Base-by-base conservation (phyloP, 495 filamentous ascomycete genomes). In the Tuber umbilicatum region DNA sequence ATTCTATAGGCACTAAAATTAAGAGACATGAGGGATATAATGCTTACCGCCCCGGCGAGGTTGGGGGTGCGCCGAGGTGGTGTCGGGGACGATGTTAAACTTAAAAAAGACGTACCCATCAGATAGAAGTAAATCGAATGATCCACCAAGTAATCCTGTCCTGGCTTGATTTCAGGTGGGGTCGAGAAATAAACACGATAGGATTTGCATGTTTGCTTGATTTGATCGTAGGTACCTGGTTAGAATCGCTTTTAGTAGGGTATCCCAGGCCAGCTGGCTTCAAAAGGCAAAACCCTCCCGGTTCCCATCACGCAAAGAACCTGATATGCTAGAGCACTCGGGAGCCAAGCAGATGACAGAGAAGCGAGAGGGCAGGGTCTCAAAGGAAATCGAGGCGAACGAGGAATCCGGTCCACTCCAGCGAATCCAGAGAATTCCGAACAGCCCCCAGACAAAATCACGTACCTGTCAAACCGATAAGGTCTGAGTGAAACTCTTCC, bases 51-150 rank as follows among this genome's bases (percentile, higher is more conserved):
- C 23, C 50, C 5, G 1, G 50, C 10, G 19, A n/a, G 19, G 5
- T n/a, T n/a, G 19, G 7, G 2, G 2, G 5, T 60, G 50, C n/a
- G 50, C n/a, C 50, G 50, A 2, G 12, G 50, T 10, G 23, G n/a
- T 60, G 31, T 0, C 12, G n/a, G n/a, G n/a, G 27, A 19, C 31
- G n/a, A 64, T 14, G 47, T 27, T 35, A 64, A 64, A 64, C 55
- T 64, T 35, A 5, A 64, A 35, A 35, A n/a, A 72, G 76, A 85
- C 88, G 83, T 84, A 91, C 89, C 90, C 95, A 99, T 99, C 75
- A 99, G 84, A 83, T 99, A 99, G 82, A 99, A 99, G 86, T 99
- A 99, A 77, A 99, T 98, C 82, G 93, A 97, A 85, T 99, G 95
- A 85, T 98, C 95, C 55, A 99, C 95, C 76, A 99, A 84, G 84